Base-by-base conservation (phyloP, 73 alveolate genomes). In the Paramecium sexaurelia region DNA sequence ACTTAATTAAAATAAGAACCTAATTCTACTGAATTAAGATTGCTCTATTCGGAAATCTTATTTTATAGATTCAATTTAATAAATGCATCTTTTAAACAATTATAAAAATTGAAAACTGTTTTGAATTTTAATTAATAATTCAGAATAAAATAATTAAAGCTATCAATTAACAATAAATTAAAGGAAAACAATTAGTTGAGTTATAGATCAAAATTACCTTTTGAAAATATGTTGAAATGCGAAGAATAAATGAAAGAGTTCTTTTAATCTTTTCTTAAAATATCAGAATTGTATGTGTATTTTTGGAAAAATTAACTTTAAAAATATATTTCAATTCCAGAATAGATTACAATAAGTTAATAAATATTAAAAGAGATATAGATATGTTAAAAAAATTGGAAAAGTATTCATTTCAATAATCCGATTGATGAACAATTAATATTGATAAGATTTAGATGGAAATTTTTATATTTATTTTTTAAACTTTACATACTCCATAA, bases 171-270 rank as follows among this genome's bases (percentile, higher is more conserved):
- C 26, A 61, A 61, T 29, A 61, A 61, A 32, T 6, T 61, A n/a
- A 61, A 61, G 51, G 83, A 61, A 29, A 29, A 29, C 8, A 61
- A 61, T 26, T 10, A 10, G 13, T 29, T 61, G 8, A 61, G 83
- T 61, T 61, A 29, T 32, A 17, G 43, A 0, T 29, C 27, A 29
- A 61, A 61, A 32, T 29, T 61, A 8, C 83, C 83, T 24, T 61
- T 61, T 61, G 83, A 61, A 61, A 61, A 61, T 11, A 29, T 61
- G 24, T 61, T 61, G 9, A 29, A 29, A 29, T 61, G 83, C 6
- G 83, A 61, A 32, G 83, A 61, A 32, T 29, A 61, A 61, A 61
- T 61, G 83, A 61, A 61, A 61, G 83, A 61, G 26, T 61, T 61
- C 7, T 61, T 32, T 7, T 29, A 61, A 10, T 6, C 83, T 8